Conservation (phyloP, 345 rosid genomes). For the Clarkia xantiana region DNA sequence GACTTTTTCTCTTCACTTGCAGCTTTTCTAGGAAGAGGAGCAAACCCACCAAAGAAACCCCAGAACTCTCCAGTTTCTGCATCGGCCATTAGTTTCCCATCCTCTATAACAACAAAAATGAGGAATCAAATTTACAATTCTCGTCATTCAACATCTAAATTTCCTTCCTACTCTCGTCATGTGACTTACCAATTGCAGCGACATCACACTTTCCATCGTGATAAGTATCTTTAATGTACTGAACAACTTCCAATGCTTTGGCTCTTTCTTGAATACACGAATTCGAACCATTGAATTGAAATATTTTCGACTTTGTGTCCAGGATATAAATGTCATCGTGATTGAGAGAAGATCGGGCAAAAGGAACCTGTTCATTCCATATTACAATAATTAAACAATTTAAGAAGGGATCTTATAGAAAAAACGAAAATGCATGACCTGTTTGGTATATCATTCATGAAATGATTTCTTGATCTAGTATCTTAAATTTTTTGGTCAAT, state of each 20-base stretch:
- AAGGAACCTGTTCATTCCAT: conserved; percentile 48
- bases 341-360: conserved; percentile 85
- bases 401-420: background rate
- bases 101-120: conserved; percentile 38
- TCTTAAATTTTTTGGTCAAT: too few relatives aligned
- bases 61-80: conserved; percentile 97
- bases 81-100: conserved; percentile 98
- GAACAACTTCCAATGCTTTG: conserved; percentile 96
- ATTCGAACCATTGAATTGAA: conserved; percentile 92
- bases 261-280: conserved; percentile 99
- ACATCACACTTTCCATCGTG: conserved; percentile 94
- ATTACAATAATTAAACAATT: background rate
- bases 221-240: conserved; percentile 84
- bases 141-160: too few relatives aligned
- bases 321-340: conserved; percentile 93
- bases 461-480: too few relatives aligned
- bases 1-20: conserved; percentile 35
- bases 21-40: conserved; percentile 89
- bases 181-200: conserved; percentile 80
- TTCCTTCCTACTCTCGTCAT: background rate
- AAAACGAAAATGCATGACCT: too few relatives aligned
- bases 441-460: too few relatives aligned
- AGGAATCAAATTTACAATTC: background rate
- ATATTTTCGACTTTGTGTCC: conserved; percentile 81
- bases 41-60: conserved; percentile 96